Evolutionary conservation across 2,329 filamentous ascomycete genomes (phyloP), one percentile per base, ranked within the genome.

Genomic region (Chalaropsis ovoidea): DNA sequence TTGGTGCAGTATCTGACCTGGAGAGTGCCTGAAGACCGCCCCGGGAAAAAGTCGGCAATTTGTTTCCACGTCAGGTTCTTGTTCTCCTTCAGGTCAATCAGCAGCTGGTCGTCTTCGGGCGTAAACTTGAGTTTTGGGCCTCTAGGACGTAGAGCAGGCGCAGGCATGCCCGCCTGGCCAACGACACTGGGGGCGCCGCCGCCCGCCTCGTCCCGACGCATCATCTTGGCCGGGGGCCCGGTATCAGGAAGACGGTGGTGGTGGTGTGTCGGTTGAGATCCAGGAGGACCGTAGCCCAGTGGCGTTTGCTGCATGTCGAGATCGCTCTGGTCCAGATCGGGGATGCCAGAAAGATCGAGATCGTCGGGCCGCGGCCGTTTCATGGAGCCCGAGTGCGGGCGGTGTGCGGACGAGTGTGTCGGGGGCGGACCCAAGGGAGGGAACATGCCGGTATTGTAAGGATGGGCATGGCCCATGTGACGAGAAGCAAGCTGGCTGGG

Each of bases 51-150:
- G 73, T 96, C 92, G 66, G 91, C 90, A 72, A 96, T 96, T 79
- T 96, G 92, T 77, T 95, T 96, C 92, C 92, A 96, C 3, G 92
- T 95, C 73, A 96, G 79, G 72, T 90, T 92, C 75, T 94, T 95
- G 72, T 94, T 92, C 76, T 96, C 92, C 75, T 96, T 96, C 68
- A 96, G 79, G 72, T 95, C 89, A 66, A 96, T 86, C 64, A 96
- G 80, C 61, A 95, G 78, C 70, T 89, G 86, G 75, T 96, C 92
- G 73, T 96, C 92, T 74, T 95, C 91, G 10, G 89, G 86, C 0
- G 91, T 96, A 73, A 96, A 96, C 76, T 96, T 96, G 70, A 95
- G 80, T 77, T 96, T 96, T 6, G 91, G 91, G 2, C 90, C 90
- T 68, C 89, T 85, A 10, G 92, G 92, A 70, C 88, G 80, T 63